phyloP scores from a whole-genome alignment of 78 protist genomes.

The Diacronema lutheri region DNA sequence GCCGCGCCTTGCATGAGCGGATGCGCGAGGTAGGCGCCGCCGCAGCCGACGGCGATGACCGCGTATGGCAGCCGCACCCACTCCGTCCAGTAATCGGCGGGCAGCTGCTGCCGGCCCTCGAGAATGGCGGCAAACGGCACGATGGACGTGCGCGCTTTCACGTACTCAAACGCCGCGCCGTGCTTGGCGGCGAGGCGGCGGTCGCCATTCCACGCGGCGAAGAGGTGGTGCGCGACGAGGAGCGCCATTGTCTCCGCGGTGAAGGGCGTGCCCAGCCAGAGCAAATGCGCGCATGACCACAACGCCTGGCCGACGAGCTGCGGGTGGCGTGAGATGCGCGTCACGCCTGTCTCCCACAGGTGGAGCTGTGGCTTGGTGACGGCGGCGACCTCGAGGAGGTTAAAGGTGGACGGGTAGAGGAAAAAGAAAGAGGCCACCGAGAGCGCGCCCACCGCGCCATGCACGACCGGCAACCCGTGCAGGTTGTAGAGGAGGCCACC shows the following conservation, averaged over 20 bases:
- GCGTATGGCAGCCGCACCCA: not conserved
- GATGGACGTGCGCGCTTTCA: not conserved
- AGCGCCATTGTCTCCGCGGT: not conserved
- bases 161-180: not conserved
- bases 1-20: slow-evolving; percentile 8
- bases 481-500: not conserved
- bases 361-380: not conserved
- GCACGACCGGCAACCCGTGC: not conserved
- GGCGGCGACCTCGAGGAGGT: slow-evolving; percentile 5
- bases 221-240: slow-evolving; percentile 16
- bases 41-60: not conserved
- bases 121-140: not conserved
- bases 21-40: not conserved
- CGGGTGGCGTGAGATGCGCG: slow-evolving; percentile 27
- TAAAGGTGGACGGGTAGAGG: slow-evolving; percentile 7
- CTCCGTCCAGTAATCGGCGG: slow-evolving; percentile 3
- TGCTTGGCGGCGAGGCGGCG: not conserved
- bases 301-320: slow-evolving; percentile 5
- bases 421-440: not conserved
- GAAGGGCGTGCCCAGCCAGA: not conserved
- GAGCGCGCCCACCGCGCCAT: not conserved
- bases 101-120: not conserved
- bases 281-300: not conserved
- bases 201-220: slow-evolving; percentile 9
- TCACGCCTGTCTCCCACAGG: not conserved